Percentiles rank a stretch among this genome's conserved stretches.
These are phyloP conservation scores for Boletales sp. DNA, from an alignment of 768 basidiomycete genomes.

Conservation along the genomic window DNA sequence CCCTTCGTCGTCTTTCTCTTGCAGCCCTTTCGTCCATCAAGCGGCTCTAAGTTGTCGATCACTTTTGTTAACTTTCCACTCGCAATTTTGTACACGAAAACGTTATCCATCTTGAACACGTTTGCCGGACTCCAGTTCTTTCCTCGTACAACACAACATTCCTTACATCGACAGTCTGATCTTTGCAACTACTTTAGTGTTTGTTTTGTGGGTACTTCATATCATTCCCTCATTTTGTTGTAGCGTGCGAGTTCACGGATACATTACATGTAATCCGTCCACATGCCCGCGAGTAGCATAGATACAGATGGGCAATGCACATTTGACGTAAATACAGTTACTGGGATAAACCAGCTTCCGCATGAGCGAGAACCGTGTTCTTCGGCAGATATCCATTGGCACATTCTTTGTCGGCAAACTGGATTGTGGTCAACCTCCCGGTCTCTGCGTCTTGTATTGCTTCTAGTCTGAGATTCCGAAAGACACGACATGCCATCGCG, in stretches of 20 bases:
- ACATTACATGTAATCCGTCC: background rate
- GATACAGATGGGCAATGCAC: too few species aligned
- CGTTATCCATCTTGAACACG: conserved; percentile 6
- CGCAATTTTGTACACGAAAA: conserved; percentile 1
- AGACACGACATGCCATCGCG: conserved; percentile 34
- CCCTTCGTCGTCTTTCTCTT: conserved; percentile 29
- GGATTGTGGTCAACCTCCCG: conserved; percentile 13
- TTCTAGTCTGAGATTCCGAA: conserved; percentile 30
- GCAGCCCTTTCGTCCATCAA: conserved; percentile 31
- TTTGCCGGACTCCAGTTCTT: background rate
- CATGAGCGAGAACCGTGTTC: background rate
- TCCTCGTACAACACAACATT: conserved; percentile 1
- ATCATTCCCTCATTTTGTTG: conserved; percentile 18
- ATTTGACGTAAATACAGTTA: too few species aligned
- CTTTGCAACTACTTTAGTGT: conserved; percentile 1
- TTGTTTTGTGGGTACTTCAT: background rate
- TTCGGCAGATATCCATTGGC: conserved; percentile 1
- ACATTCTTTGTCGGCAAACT: conserved; percentile 9
- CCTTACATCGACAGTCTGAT: background rate
- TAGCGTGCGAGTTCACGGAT: conserved; percentile 1
- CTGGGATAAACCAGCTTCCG: background rate
- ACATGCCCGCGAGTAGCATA: background rate
- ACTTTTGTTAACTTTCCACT: background rate
- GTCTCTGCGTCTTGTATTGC: conserved; percentile 4
- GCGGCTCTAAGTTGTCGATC: conserved; percentile 7